Evolutionary conservation across 768 basidiomycete genomes (phyloP).

Genomic region (Kwoniella bestiolae): DNA sequence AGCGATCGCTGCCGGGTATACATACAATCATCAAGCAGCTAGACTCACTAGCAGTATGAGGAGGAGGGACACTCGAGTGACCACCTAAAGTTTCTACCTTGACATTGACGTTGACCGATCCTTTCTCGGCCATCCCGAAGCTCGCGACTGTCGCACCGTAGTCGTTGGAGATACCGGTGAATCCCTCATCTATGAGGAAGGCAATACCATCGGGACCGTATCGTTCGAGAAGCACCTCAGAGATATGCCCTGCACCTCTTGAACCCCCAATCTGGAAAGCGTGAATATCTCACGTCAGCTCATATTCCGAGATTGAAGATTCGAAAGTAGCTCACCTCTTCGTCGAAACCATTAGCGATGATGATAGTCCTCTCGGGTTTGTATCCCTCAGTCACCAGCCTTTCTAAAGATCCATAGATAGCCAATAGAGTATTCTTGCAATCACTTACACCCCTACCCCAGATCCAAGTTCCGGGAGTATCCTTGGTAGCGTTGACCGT

Average conservation of each 20-base stretch:
- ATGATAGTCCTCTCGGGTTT: slow-evolving; percentile 55
- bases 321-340: too few relatives aligned
- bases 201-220: slow-evolving; percentile 77
- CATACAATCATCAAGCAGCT: neutral
- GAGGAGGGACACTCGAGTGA: slow-evolving; percentile 81
- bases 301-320: too few relatives aligned
- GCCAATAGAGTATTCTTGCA: slow-evolving; percentile 67
- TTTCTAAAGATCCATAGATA: slow-evolving; percentile 66
- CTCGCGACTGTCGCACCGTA: slow-evolving; percentile 52
- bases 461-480: slow-evolving; percentile 64
- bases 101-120: slow-evolving; percentile 46
- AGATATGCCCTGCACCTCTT: slow-evolving; percentile 58
- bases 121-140: slow-evolving; percentile 59
- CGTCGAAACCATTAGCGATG: slow-evolving; percentile 53
- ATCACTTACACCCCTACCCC: slow-evolving; percentile 76
- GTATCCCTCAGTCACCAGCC: slow-evolving; percentile 68
- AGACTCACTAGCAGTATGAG: slow-evolving; percentile 68
- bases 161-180: slow-evolving; percentile 60
- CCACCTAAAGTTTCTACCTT: slow-evolving; percentile 66
- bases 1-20: slow-evolving; percentile 29
- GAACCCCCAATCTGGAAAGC: slow-evolving; percentile 57
- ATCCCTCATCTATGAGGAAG: slow-evolving; percentile 86
- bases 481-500: slow-evolving; percentile 33
- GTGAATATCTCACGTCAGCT: slow-evolving; percentile 1
- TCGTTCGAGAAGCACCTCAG: slow-evolving; percentile 61